Evolutionary conservation across 192 early-diverging fungal species (phyloP), one percentile per base, ranked within the genome.

Genomic region (Jimgerdemannia lactiflua): DNA sequence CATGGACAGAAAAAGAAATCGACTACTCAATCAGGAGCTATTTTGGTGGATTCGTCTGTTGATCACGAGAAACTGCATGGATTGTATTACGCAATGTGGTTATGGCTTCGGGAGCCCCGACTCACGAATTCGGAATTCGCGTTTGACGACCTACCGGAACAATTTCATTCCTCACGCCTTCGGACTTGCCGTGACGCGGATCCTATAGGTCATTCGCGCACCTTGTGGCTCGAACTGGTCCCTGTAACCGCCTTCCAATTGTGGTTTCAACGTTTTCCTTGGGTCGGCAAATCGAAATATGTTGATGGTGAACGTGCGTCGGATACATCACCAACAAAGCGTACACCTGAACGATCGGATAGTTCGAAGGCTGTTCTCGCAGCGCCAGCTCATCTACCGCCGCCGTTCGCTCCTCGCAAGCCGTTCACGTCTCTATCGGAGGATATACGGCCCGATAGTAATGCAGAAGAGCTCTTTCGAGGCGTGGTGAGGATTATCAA

Each of bases 31-130:
- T 71, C 7, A 72, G 76, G 42, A 54, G 78, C 9, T 65, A 69
- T 20, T 39, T 78, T 65, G 2, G 67, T 19, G 39, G 10, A 17
- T 11, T 43, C 49, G 4, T 71, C 74, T 10, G 69, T 39, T 4
- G 9, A 70, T 11, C 17, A 79, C 42, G 83, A 83, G 42, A 43
- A 65, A 3, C 68, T 87, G 43, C 80, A 81, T 54, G 78, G 85
- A 43, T 69, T 82, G 4, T 86, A 82, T 70, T 80, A 84, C 70
- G 81, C 83, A 17, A 84, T 88, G 72, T 81, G 80, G 74, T 75
- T 85, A 3, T 88, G 86, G 86, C 78, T 88, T 11, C 79, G 79
- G 11, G 75, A 86, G 17, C 68, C 76, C 1, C 64, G 80, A 39
- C 41, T 83, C 2, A 70, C 83, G 43, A 73, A 40, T 6, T 9